Percentiles rank a stretch among this genome's conserved stretches.
Conservation (phyloP, 2,329 filamentous ascomycete genomes). For the Chaetomiaceae sp. region DNA sequence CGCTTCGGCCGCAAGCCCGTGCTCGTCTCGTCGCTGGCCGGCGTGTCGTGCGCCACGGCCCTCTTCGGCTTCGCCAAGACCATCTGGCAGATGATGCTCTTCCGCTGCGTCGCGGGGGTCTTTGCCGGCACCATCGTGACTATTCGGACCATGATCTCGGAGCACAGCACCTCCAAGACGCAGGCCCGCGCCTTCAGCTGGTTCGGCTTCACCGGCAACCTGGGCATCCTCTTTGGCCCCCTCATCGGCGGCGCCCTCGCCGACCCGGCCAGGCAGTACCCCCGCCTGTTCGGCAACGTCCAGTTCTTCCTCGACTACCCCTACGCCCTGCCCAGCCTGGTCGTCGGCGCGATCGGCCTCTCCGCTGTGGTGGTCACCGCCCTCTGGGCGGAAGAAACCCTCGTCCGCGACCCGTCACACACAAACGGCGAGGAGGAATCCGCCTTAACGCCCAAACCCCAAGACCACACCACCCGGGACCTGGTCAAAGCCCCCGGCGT, state of each 20-base stretch:
- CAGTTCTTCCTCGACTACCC: conserved; percentile 61
- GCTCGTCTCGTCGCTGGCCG: conserved; percentile 61
- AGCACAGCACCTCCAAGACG: conserved; percentile 64
- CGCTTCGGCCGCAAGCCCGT: conserved; percentile 68
- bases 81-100: conserved; percentile 71
- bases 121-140: conserved; percentile 73
- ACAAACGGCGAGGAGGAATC: conserved; percentile 12
- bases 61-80: conserved; percentile 64
- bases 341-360: conserved; percentile 49
- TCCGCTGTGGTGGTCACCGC: conserved; percentile 47
- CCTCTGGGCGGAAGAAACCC: conserved; percentile 61
- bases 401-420: conserved; percentile 28
- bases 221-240: conserved; percentile 71
- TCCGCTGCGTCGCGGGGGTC: conserved; percentile 65
- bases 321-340: conserved; percentile 62
- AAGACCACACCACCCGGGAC: conserved; percentile 43
- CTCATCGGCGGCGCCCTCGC: conserved; percentile 65
- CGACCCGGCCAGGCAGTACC: conserved; percentile 62
- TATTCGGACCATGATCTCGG: conserved; percentile 71
- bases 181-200: conserved; percentile 71
- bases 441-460: conserved; percentile 21
- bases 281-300: conserved; percentile 49
- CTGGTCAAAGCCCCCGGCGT: conserved; percentile 63
- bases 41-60: conserved; percentile 55
- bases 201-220: conserved; percentile 70